Conservation (phyloP, 2,329 filamentous ascomycete species). For the Drechslerella coelobrocha region DNA sequence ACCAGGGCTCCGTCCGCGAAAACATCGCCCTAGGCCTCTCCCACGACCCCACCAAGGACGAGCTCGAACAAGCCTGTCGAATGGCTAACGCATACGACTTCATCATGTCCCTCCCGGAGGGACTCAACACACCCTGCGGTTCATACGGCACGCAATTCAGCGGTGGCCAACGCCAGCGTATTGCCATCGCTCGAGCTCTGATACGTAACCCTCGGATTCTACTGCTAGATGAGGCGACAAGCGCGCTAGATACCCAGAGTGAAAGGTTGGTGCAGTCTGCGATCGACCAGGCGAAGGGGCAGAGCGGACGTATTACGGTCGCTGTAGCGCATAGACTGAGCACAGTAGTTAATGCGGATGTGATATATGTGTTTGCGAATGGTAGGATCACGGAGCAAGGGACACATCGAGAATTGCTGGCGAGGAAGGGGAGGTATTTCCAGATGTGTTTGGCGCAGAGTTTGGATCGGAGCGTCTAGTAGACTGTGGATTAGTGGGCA, state of each 20-base stretch:
- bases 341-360: constrained; percentile 58
- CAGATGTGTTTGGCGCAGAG: constrained; percentile 52
- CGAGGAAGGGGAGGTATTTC: constrained; percentile 53
- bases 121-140: constrained; percentile 72
- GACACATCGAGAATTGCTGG: constrained; percentile 59
- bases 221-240: constrained; percentile 76
- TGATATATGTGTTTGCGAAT: constrained; percentile 59
- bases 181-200: constrained; percentile 73
- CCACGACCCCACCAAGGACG: constrained; percentile 63
- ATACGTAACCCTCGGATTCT: constrained; percentile 71
- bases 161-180: constrained; percentile 75
- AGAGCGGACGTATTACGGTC: constrained; percentile 63
- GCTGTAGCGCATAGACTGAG: constrained; percentile 58
- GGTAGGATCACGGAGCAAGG: constrained; percentile 59
- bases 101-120: constrained; percentile 70
- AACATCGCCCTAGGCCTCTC: constrained; percentile 59
- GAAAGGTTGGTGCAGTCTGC: constrained; percentile 62
- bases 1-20: constrained; percentile 59
- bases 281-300: constrained; percentile 53
- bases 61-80: constrained; percentile 64
- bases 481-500: not conserved
- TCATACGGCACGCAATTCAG: constrained; percentile 71
- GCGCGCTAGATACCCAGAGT: constrained; percentile 65
- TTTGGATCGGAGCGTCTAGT: constrained; percentile 30
- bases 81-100: constrained; percentile 76